These are phyloP conservation scores for Annulohypoxylon truncatum DNA, from an alignment of 2,329 filamentous ascomycete genomes.

Conservation along the genomic window DNA sequence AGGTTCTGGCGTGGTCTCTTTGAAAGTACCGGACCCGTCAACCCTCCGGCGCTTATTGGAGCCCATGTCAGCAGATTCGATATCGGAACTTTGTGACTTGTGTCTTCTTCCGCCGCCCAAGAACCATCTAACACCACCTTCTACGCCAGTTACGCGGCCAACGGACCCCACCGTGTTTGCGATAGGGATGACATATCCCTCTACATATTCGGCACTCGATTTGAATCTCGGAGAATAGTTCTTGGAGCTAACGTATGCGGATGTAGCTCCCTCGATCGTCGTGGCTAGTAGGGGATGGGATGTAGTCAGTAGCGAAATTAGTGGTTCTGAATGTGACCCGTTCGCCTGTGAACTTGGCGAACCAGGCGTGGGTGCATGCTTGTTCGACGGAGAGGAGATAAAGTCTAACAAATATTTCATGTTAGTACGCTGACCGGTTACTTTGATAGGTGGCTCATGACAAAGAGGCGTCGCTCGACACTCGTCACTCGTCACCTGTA, in stretches of 20 bases:
- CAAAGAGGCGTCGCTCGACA: too few relatives aligned
- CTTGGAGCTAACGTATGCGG: slow-evolving; percentile 87
- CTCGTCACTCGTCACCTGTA: slow-evolving; percentile 27
- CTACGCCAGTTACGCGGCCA: slow-evolving; percentile 86
- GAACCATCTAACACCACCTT: slow-evolving; percentile 87
- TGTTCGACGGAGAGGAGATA: slow-evolving; percentile 70
- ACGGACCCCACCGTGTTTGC: slow-evolving; percentile 88
- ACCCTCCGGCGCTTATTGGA: slow-evolving; percentile 71
- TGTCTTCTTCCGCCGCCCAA: slow-evolving; percentile 70
- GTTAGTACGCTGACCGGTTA: slow-evolving; percentile 38
- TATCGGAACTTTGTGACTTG: slow-evolving; percentile 58
- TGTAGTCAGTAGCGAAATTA: slow-evolving; percentile 87
- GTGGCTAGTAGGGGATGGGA: slow-evolving; percentile 88
- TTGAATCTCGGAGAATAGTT: slow-evolving; percentile 90
- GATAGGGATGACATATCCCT: slow-evolving; percentile 86
- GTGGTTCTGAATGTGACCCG: slow-evolving; percentile 75
- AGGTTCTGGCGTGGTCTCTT: slow-evolving; percentile 47
- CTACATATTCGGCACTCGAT: slow-evolving; percentile 90
- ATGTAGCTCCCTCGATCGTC: slow-evolving; percentile 85
- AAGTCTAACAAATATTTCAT: slow-evolving; percentile 63
- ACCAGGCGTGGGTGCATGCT: slow-evolving; percentile 56
- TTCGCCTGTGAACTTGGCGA: slow-evolving; percentile 54
- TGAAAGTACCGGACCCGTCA: slow-evolving; percentile 50
- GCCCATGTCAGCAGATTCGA: slow-evolving; percentile 58
- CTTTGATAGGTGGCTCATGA: slow-evolving; percentile 8